phyloP scores from a whole-genome alignment of 345 rosid genomes.

The Camelina laxa region DNA sequence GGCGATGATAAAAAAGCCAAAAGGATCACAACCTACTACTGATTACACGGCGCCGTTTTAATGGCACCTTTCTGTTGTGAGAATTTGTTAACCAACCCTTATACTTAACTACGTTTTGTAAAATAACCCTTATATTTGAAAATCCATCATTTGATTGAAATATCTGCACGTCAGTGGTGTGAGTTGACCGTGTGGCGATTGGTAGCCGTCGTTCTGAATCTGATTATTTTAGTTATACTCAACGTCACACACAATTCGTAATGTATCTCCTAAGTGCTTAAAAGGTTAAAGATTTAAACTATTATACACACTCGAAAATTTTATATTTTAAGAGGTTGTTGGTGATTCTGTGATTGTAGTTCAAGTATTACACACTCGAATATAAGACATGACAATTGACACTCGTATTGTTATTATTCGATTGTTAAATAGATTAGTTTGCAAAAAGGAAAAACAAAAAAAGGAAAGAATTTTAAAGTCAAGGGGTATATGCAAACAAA shows the following conservation, averaged over 20 bases:
- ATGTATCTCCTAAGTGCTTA: neutral
- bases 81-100: neutral
- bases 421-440: neutral
- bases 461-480: neutral
- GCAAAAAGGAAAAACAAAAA: neutral
- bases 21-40: slow-evolving; percentile 43
- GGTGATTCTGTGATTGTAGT: neutral
- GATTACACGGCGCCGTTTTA: slow-evolving; percentile 39
- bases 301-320: neutral
- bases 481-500: neutral
- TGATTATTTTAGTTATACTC: neutral
- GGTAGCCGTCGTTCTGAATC: neutral
- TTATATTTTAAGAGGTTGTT: no score
- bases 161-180: neutral
- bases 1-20: slow-evolving; percentile 39
- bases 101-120: neutral
- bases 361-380: neutral
- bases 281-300: neutral
- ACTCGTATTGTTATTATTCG: neutral
- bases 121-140: neutral
- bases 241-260: neutral
- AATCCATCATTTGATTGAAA: neutral
- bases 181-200: neutral
- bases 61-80: neutral
- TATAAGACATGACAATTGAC: neutral